Evolutionary conservation across 2,329 filamentous ascomycete genomes (phyloP), one percentile per base, ranked within the genome.

Genomic region (Scopulariopsis brevicaulis): DNA sequence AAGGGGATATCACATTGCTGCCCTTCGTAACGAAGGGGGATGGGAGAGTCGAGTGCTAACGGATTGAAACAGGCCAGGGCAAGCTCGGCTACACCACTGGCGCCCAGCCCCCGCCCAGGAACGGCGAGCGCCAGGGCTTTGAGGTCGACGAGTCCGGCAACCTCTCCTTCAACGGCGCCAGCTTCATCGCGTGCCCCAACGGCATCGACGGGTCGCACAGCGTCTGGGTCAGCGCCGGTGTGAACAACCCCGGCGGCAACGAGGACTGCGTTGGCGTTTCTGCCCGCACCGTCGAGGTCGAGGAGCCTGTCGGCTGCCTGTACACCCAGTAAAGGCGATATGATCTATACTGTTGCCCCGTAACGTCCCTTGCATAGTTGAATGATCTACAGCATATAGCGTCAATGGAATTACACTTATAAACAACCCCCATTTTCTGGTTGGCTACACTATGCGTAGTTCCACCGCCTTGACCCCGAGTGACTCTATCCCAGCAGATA

Each of bases 181-280:
- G 69, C 59, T 73, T 83, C 64, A 64, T 80, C 55, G 81, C 80
- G 24, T 85, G 82, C 73, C 78, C 80, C 46, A 68, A 68, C 63
- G 68, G 69, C 64, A 65, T 70, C 58, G 70, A 74, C 2, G 73
- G 69, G 6, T 68, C 75, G 20, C 81, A 72, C 72, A 66, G 61
- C 54, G 54, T 77, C 62, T 74, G 72, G 71, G 63, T 73, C 8
- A 53, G 59, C 14, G 59, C 65, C 12, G 73, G 69, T 5, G 54
- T 67, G 34, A 4, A 52, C 22, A 63, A 69, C 56, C 75, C 76
- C 40, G 74, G 61, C 3, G 67, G 68, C 14, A 69, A 69, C 64
- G 53, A 66, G 56, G 67, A 62, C 52, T 77, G 76, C 65, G 40
- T 73, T 22, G 66, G 67, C 52, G 62, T 79, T 56, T 58, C 59